phyloP scores from a whole-genome alignment of 1,139 yeast genomes.

The Pichia sp. region DNA sequence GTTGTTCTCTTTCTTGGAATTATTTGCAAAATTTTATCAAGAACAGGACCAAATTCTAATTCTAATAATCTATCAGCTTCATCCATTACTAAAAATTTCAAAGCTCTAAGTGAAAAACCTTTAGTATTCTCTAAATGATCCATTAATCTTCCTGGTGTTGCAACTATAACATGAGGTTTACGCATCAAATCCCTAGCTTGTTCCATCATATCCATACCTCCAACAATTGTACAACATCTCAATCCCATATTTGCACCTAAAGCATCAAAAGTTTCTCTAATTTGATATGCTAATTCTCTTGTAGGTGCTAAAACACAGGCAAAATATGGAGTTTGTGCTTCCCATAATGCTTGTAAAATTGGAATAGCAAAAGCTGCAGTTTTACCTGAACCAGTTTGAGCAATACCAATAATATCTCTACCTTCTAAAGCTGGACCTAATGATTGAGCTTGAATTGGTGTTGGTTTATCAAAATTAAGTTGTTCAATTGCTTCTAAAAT shows the following conservation, averaged over 20 bases:
- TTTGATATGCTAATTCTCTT: conserved; percentile 94
- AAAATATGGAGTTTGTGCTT: conserved; percentile 80
- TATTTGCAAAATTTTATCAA: conserved; percentile 76
- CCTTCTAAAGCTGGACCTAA: conserved; percentile 91
- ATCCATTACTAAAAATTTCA: conserved; percentile 86
- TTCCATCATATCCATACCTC: conserved; percentile 99
- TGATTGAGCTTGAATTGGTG: conserved; percentile 89
- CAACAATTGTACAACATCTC: conserved; percentile 80
- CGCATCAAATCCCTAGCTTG: conserved; percentile 91
- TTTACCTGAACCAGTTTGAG: conserved; percentile 82
- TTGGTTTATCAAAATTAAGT: conserved; percentile 61
- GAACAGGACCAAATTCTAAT: conserved; percentile 94
- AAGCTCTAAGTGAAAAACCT: conserved; percentile 76
- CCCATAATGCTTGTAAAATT: conserved; percentile 83
- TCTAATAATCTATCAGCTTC: conserved; percentile 95
- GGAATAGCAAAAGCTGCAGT: conserved; percentile 90
- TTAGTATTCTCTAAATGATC: conserved; percentile 94
- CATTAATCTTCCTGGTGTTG: conserved; percentile 94
- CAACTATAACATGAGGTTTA: conserved; percentile 90
- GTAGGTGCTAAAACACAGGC: conserved; percentile 94
- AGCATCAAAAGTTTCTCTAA: conserved; percentile 92
- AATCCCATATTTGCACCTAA: conserved; percentile 88
- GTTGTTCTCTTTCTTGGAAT: conserved; percentile 87
- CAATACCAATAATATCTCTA: conserved; percentile 73
- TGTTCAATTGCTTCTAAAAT: conserved; percentile 71